phyloP scores from a whole-genome alignment of 139 green algal genomes.

The Chlamydomonas asymmetrica region DNA sequence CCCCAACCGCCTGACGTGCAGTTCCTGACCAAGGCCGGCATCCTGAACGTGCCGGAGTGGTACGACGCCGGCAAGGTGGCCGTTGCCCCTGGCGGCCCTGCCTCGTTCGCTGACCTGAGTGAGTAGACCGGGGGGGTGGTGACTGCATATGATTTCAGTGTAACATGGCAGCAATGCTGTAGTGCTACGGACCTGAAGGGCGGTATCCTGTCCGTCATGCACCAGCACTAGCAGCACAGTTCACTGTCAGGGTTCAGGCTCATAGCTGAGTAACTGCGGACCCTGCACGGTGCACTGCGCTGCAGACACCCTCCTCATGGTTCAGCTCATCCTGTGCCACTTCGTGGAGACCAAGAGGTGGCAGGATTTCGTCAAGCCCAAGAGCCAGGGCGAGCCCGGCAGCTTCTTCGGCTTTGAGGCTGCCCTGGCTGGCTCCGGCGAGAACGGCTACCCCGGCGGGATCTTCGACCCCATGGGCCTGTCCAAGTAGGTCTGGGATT shows the following conservation, averaged over 20 bases:
- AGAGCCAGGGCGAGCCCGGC: conserved; percentile 65
- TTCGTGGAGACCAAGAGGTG: conserved; percentile 88
- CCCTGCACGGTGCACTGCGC: no score
- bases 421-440: conserved; percentile 58
- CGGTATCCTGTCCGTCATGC: no score
- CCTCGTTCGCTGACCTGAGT: no score
- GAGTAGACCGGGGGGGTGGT: no score
- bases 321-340: conserved; percentile 75
- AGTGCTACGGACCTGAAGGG: no score
- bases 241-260: no score
- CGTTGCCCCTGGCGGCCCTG: no score
- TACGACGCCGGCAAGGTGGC: conserved; percentile 80
- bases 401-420: conserved; percentile 75
- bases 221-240: no score
- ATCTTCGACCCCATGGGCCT: conserved; percentile 80
- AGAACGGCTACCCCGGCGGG: conserved; percentile 73
- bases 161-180: no score
- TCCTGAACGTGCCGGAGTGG: conserved; percentile 81
- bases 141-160: no score
- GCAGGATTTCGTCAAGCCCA: conserved; percentile 83
- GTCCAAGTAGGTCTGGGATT: neutral
- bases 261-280: no score
- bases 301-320: conserved; percentile 57
- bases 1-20: neutral
- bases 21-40: conserved; percentile 72